These are phyloP conservation scores for Murraya paniculata DNA, from an alignment of 345 rosid genomes.

Conservation along the genomic window DNA sequence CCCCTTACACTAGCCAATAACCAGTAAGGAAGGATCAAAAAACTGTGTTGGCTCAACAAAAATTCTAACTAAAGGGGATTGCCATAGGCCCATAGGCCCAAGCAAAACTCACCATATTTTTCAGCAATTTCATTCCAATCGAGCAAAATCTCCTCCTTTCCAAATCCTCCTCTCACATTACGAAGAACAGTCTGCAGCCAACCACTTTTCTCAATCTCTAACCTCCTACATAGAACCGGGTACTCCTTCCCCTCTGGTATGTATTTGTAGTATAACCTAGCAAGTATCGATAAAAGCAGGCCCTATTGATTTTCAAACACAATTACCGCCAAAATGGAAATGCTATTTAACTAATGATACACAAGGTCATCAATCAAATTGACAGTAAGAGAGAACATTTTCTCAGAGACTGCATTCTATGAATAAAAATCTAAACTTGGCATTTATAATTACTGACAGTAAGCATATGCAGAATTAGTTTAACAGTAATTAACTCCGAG, in stretches of 20 bases:
- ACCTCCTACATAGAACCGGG: constrained; percentile 72
- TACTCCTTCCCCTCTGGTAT: constrained; percentile 82
- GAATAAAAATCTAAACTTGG: not conserved
- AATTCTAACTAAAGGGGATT: not conserved
- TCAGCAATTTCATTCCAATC: constrained; percentile 91
- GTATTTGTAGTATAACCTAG: constrained; percentile 69
- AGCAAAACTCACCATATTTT: constrained; percentile 48
- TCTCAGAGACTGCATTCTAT: not conserved
- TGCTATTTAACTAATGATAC: not conserved
- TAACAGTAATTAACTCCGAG: too few species aligned
- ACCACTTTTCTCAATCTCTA: constrained; percentile 28
- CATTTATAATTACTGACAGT: not conserved
- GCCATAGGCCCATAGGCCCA: not conserved
- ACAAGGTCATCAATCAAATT: not conserved
- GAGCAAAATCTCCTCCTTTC: constrained; percentile 69
- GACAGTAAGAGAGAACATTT: not conserved
- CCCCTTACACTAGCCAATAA: not conserved
- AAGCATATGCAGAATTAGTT: not conserved
- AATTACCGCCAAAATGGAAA: not conserved
- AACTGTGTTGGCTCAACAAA: not conserved
- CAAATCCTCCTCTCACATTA: constrained; percentile 22
- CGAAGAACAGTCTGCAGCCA: constrained; percentile 37
- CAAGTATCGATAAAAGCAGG: constrained; percentile 3
- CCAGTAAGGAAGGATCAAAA: not conserved
- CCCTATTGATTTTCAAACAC: not conserved